A percentile compares a stretch with the other conserved stretches of the same genome.
Conservation (phyloP, 495 filamentous ascomycete genomes). For the Amniculicola lignicola region DNA sequence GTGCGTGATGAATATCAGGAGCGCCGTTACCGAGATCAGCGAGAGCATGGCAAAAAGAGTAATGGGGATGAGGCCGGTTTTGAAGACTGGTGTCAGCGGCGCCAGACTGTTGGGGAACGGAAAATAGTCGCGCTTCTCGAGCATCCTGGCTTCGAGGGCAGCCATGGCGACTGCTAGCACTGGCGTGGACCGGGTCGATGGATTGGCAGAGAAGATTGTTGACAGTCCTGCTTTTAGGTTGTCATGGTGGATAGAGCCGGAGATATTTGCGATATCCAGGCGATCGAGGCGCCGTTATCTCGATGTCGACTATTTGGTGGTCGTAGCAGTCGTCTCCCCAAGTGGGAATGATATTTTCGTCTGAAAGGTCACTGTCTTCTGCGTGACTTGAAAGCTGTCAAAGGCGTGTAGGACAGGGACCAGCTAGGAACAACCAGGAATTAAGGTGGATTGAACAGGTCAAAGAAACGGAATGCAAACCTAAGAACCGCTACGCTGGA, state of each 20-base stretch:
- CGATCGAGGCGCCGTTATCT: neutral
- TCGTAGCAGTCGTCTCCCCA: neutral
- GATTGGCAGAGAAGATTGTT: neutral
- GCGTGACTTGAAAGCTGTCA: neutral
- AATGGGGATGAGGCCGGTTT: slow-evolving; percentile 36
- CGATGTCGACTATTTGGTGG: neutral
- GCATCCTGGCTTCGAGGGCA: slow-evolving; percentile 2
- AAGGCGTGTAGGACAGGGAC: neutral
- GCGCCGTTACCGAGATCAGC: slow-evolving; percentile 31
- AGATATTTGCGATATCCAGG: neutral
- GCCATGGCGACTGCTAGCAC: neutral
- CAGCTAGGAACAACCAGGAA: neutral
- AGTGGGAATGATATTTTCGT: neutral
- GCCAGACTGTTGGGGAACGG: slow-evolving; percentile 37
- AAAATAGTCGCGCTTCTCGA: slow-evolving; percentile 36
- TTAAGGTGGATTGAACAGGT: neutral
- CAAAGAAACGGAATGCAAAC: slow-evolving; percentile 11
- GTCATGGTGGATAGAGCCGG: too few species aligned
- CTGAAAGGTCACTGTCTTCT: neutral
- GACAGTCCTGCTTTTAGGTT: too few species aligned
- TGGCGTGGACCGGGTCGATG: neutral
- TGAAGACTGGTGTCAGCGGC: slow-evolving; percentile 28
- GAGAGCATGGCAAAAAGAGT: slow-evolving; percentile 37
- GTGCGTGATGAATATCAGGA: slow-evolving; percentile 37
- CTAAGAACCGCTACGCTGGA: slow-evolving; percentile 3